Conservation (phyloP, 139 green algal genomes). For the Coelastrella sp. region DNA sequence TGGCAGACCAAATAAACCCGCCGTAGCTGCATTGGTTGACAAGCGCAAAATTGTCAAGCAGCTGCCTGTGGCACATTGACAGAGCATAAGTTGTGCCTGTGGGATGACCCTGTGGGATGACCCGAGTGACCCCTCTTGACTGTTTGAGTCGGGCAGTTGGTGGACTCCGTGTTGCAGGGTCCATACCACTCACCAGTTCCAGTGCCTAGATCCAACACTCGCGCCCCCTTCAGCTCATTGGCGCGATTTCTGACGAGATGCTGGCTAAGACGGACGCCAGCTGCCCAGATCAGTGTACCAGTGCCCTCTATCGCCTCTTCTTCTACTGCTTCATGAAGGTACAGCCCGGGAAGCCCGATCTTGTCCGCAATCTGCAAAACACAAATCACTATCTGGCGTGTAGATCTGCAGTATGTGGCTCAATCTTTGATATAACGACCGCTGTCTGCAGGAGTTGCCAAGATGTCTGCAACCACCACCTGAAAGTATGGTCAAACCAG, state of each 20-base stretch:
- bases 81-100: too few relatives aligned
- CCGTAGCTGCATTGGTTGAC: too few relatives aligned
- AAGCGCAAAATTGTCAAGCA: too few relatives aligned
- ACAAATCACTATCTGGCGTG: not conserved
- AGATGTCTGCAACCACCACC: not conserved
- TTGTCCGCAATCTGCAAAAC: constrained; percentile 39
- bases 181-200: constrained; percentile 10
- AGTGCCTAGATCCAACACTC: constrained; percentile 44
- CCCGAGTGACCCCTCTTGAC: not conserved
- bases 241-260: constrained; percentile 13
- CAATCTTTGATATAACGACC: not conserved
- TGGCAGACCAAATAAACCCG: too few relatives aligned
- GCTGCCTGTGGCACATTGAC: too few relatives aligned
- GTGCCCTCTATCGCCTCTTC: constrained; percentile 36
- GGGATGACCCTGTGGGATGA: too few relatives aligned
- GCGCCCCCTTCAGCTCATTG: constrained; percentile 25
- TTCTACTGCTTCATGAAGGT: constrained; percentile 38
- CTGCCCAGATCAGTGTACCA: constrained; percentile 37
- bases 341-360: constrained; percentile 38
- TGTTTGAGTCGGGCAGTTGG: not conserved
- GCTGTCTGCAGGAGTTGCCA: not conserved
- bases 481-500: not conserved
- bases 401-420: not conserved
- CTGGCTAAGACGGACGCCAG: constrained; percentile 21
- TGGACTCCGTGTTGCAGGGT: not conserved